Conservation (phyloP, 768 basidiomycete genomes). For the Epithele typhae region DNA sequence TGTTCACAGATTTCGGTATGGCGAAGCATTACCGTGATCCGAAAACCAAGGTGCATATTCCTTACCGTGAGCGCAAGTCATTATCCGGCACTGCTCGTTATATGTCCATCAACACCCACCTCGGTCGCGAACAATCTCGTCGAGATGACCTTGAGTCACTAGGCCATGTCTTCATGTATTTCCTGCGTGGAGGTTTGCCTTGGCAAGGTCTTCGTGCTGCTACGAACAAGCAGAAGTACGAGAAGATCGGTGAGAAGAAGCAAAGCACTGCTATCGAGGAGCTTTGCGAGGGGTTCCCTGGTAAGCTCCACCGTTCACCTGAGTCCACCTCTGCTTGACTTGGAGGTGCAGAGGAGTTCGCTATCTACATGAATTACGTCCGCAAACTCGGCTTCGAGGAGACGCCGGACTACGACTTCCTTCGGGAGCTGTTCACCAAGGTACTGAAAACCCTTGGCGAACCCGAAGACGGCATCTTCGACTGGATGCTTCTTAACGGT, state of each 20-base stretch:
- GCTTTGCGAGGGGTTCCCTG: slow-evolving; percentile 95
- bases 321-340: no score
- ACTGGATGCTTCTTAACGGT: slow-evolving; percentile 93
- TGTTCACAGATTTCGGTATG: slow-evolving; percentile 88
- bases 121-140: slow-evolving; percentile 92
- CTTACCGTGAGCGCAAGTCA: slow-evolving; percentile 98
- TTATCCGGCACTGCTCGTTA: slow-evolving; percentile 95
- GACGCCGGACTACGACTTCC: slow-evolving; percentile 95
- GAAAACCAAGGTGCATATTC: slow-evolving; percentile 95
- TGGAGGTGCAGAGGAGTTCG: slow-evolving; percentile 98
- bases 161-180: slow-evolving; percentile 99
- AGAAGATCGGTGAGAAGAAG: slow-evolving; percentile 99
- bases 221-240: slow-evolving; percentile 99
- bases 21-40: slow-evolving; percentile 99
- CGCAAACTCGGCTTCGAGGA: slow-evolving; percentile 98
- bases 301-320: slow-evolving; percentile 48
- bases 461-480: slow-evolving; percentile 86
- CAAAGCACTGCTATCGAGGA: slow-evolving; percentile 90
- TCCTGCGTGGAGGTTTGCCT: slow-evolving; percentile 90
- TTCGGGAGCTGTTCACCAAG: slow-evolving; percentile 91
- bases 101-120: slow-evolving; percentile 99
- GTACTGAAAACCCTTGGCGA: slow-evolving; percentile 86
- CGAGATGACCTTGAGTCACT: slow-evolving; percentile 95
- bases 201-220: slow-evolving; percentile 98
- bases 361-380: slow-evolving; percentile 99